A percentile compares a stretch with the other conserved stretches of the same genome.
phyloP scores from a whole-genome alignment of 345 rosid genomes.

The Eucalyptus decipiens region DNA sequence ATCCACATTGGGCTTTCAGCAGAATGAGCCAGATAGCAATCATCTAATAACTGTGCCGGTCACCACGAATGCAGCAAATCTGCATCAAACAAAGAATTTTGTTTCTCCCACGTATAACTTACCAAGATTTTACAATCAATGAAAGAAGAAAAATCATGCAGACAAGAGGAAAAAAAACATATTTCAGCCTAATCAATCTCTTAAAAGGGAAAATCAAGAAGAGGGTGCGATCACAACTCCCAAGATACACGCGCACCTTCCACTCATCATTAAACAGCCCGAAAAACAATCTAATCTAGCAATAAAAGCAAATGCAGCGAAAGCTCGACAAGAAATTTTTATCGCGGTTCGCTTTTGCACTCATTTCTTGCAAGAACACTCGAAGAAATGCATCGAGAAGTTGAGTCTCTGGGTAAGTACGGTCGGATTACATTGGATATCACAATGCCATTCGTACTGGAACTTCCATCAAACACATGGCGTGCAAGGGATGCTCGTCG shows the following conservation, averaged over 20 bases:
- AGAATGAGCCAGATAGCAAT: neutral
- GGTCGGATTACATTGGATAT: neutral
- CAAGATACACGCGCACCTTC: neutral
- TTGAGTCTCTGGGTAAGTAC: neutral
- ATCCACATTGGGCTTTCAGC: neutral
- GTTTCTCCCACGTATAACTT: neutral
- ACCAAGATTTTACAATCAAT: neutral
- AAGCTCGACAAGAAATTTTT: neutral
- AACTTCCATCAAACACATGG: neutral
- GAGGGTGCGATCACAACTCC: neutral
- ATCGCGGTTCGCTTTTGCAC: neutral
- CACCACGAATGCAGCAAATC: neutral
- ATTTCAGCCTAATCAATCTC: neutral
- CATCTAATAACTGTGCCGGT: neutral
- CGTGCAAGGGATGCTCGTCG: neutral
- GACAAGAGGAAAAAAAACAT: neutral
- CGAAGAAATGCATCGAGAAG: neutral
- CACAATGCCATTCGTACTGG: neutral
- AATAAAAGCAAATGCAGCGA: neutral
- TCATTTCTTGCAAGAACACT: neutral
- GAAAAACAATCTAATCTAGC: neutral
- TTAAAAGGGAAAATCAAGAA: neutral
- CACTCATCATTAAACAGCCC: neutral
- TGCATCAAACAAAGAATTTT: neutral
- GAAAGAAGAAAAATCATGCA: neutral